Percentiles rank a stretch among this genome's conserved stretches.
These are phyloP conservation scores for Trichoderma asperelloides DNA, from an alignment of 495 filamentous ascomycete genomes.

Conservation along the genomic window DNA sequence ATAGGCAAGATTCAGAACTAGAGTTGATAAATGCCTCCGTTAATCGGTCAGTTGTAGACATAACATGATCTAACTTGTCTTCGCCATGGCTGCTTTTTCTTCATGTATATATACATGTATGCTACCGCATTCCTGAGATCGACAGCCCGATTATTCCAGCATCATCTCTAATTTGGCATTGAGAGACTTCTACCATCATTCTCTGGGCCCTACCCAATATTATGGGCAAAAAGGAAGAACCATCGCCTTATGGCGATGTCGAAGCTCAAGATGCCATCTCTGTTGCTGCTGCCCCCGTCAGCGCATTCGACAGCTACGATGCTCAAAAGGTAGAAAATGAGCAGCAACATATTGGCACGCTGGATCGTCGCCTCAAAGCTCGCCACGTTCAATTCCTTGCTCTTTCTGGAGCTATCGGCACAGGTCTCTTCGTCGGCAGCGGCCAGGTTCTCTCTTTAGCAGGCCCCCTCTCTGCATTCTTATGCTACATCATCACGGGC, in stretches of 20 bases:
- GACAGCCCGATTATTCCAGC: background rate
- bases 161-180: too few relatives aligned
- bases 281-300: background rate
- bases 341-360: constrained; percentile 18
- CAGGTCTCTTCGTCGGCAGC: constrained; percentile 57
- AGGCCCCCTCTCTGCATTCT: constrained; percentile 51
- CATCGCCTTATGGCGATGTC: background rate
- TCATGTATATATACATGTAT: too few relatives aligned
- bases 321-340: constrained; percentile 21
- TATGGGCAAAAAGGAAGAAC: background rate
- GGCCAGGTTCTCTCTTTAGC: constrained; percentile 45
- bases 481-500: constrained; percentile 56
- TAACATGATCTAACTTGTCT: too few relatives aligned
- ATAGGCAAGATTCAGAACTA: background rate
- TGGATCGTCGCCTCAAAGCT: constrained; percentile 39
- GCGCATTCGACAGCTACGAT: background rate
- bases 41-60: background rate
- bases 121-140: background rate
- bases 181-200: background rate
- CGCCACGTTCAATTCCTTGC: constrained; percentile 56
- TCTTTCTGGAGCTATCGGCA: constrained; percentile 58
- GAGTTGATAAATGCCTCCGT: background rate
- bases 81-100: too few relatives aligned
- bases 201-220: background rate
- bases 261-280: background rate